Percentiles rank a stretch among this genome's conserved stretches.
These are phyloP conservation scores for Casaregolazyma lundiana DNA, from an alignment of 1,139 yeast species.

Conservation along the genomic window DNA sequence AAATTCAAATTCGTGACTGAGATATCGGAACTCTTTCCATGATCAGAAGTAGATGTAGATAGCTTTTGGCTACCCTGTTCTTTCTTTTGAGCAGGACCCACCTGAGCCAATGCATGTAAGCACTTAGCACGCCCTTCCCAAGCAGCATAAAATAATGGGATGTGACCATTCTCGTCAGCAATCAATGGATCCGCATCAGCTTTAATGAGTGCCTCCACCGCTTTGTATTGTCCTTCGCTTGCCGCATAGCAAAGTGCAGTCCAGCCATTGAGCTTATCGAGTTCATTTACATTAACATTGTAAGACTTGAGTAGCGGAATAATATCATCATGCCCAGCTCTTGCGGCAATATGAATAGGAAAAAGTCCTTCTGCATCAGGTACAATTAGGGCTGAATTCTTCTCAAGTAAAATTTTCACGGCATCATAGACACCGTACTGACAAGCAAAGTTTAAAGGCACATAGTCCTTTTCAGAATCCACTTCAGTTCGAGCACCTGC, in stretches of 20 bases:
- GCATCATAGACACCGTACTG: slow-evolving; percentile 73
- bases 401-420: slow-evolving; percentile 53
- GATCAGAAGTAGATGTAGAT: slow-evolving; percentile 2
- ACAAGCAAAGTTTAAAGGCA: slow-evolving; percentile 89
- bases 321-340: slow-evolving; percentile 70
- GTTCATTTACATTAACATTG: slow-evolving; percentile 74
- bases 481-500: slow-evolving; percentile 40
- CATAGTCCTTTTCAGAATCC: slow-evolving; percentile 45
- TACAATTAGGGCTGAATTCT: slow-evolving; percentile 34
- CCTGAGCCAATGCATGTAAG: slow-evolving; percentile 54
- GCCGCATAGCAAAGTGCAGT: slow-evolving; percentile 91
- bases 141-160: slow-evolving; percentile 84
- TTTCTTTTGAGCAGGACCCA: slow-evolving; percentile 10
- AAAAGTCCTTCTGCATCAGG: slow-evolving; percentile 61
- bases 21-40: slow-evolving; percentile 1
- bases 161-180: slow-evolving; percentile 77
- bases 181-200: slow-evolving; percentile 68
- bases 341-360: slow-evolving; percentile 84
- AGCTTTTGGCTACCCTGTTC: slow-evolving; percentile 6
- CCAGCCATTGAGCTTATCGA: slow-evolving; percentile 89
- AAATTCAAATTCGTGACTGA: slow-evolving; percentile 6
- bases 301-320: slow-evolving; percentile 62
- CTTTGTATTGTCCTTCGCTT: slow-evolving; percentile 70
- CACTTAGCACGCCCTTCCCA: slow-evolving; percentile 90
- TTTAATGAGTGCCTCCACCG: slow-evolving; percentile 66